A percentile compares a stretch with the other conserved stretches of the same genome.
These are phyloP conservation scores for Paraleonurus japonicus DNA, from an alignment of 257 asterid species.

Conservation along the genomic window DNA sequence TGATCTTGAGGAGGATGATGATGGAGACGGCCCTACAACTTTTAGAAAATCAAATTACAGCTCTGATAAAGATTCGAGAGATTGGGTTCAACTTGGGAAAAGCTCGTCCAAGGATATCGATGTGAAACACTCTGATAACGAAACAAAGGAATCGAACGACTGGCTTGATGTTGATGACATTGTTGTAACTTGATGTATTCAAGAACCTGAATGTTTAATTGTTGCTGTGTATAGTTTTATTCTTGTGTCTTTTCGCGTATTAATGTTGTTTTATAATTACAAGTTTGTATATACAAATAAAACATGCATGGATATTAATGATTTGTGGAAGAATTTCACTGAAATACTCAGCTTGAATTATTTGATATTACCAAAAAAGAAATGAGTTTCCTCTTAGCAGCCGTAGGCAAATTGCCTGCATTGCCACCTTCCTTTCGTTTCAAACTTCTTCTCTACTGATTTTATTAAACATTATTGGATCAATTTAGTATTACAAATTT, in stretches of 20 bases:
- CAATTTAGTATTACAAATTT: too few species aligned
- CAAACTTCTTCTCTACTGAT: too few species aligned
- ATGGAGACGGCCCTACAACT: slow-evolving; percentile 52
- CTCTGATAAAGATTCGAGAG: slow-evolving; percentile 75
- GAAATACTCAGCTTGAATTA: not conserved
- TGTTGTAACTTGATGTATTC: slow-evolving; percentile 44
- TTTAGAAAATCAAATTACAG: slow-evolving; percentile 48
- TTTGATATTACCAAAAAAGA: not conserved
- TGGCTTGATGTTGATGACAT: slow-evolving; percentile 72
- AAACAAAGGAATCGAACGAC: slow-evolving; percentile 58
- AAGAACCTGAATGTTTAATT: slow-evolving; percentile 14
- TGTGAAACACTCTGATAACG: slow-evolving; percentile 26
- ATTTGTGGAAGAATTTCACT: slow-evolving; percentile 14
- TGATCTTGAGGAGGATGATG: slow-evolving; percentile 98
- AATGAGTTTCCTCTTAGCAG: not conserved
- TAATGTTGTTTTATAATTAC: slow-evolving; percentile 26
- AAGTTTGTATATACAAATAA: slow-evolving; percentile 39
- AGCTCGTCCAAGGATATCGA: slow-evolving; percentile 35
- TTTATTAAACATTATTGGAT: too few species aligned
- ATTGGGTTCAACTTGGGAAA: slow-evolving; percentile 79
- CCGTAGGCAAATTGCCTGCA: not conserved
- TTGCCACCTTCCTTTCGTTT: not conserved
- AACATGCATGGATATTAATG: slow-evolving; percentile 1
- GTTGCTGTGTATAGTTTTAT: slow-evolving; percentile 32
- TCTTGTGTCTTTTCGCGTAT: slow-evolving; percentile 11